Evolutionary conservation across 2,329 filamentous ascomycete species (phyloP).

Genomic region (Curvularia spicifera): DNA sequence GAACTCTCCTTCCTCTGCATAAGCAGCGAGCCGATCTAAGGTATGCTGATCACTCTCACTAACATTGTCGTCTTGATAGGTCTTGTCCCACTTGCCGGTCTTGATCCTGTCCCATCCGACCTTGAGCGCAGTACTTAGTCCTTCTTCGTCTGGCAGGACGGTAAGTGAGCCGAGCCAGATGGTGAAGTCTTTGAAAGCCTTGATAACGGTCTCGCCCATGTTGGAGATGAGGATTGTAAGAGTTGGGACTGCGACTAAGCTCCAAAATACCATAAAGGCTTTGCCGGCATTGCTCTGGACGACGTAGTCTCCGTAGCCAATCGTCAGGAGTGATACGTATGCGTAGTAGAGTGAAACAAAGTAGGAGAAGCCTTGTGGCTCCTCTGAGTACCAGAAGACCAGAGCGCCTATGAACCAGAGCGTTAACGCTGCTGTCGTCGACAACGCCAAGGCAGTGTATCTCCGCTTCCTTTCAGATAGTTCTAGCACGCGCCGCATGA

Average conservation of each 20-base stretch:
- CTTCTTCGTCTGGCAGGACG: slow-evolving; percentile 59
- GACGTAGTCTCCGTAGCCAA: slow-evolving; percentile 61
- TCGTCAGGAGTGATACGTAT: slow-evolving; percentile 60
- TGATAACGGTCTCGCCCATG: slow-evolving; percentile 63
- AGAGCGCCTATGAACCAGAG: slow-evolving; percentile 58
- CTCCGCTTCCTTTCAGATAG: slow-evolving; percentile 45
- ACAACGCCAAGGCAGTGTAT: slow-evolving; percentile 52
- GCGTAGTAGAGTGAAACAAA: slow-evolving; percentile 61
- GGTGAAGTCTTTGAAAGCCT: slow-evolving; percentile 60
- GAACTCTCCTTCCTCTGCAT: slow-evolving; percentile 53
- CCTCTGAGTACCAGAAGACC: slow-evolving; percentile 58
- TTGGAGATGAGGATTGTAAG: slow-evolving; percentile 62
- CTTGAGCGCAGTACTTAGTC: slow-evolving; percentile 46
- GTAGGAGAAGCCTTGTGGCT: slow-evolving; percentile 57
- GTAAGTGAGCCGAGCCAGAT: slow-evolving; percentile 63
- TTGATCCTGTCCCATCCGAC: slow-evolving; percentile 34
- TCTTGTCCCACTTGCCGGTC: slow-evolving; percentile 28
- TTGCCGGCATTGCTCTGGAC: slow-evolving; percentile 59
- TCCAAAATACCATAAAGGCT: slow-evolving; percentile 65
- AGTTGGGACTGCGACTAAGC: slow-evolving; percentile 60
- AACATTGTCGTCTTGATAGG: slow-evolving; percentile 12
- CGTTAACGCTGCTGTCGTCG: slow-evolving; percentile 46
- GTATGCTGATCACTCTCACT: slow-evolving; percentile 23
- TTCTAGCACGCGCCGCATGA: slow-evolving; percentile 52
- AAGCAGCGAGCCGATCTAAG: slow-evolving; percentile 45